Conservation (phyloP, 2,329 filamentous ascomycete species). For the Pestalotiopsis sp. region DNA sequence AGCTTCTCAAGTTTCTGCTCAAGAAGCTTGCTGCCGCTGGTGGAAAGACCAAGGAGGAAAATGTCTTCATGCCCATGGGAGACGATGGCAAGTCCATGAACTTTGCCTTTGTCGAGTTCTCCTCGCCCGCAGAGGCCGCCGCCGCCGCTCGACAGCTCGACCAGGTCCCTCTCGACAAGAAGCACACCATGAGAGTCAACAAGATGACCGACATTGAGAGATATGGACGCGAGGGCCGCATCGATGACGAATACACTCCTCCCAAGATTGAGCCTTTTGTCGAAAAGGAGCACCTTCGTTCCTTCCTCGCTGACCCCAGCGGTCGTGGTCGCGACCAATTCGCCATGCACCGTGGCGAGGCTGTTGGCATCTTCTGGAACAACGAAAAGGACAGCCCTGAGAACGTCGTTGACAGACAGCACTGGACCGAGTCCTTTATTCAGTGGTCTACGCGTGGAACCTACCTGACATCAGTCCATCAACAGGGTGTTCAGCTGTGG, state of each 20-base stretch:
- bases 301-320: slow-evolving; percentile 82
- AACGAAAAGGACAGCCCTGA: slow-evolving; percentile 92
- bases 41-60: slow-evolving; percentile 83
- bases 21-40: slow-evolving; percentile 87
- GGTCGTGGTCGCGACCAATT: slow-evolving; percentile 91
- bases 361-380: slow-evolving; percentile 97
- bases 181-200: slow-evolving; percentile 93
- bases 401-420: slow-evolving; percentile 84
- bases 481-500: slow-evolving; percentile 97
- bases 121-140: slow-evolving; percentile 84
- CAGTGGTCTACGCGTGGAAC: slow-evolving; percentile 97
- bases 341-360: slow-evolving; percentile 89
- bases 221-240: slow-evolving; percentile 88
- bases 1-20: slow-evolving; percentile 93
- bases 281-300: slow-evolving; percentile 93
- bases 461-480: slow-evolving; percentile 91
- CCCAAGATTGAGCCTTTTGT: slow-evolving; percentile 83
- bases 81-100: slow-evolving; percentile 84
- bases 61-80: slow-evolving; percentile 91
- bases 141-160: slow-evolving; percentile 90
- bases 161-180: slow-evolving; percentile 89
- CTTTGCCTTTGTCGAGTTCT: slow-evolving; percentile 97
- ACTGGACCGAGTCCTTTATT: slow-evolving; percentile 98
- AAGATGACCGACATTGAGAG: slow-evolving; percentile 98
- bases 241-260: slow-evolving; percentile 87